Percentiles rank a stretch among this genome's conserved stretches.
Conservation (phyloP, 2,329 filamentous ascomycete genomes). For the Colletotrichum tofieldiae region DNA sequence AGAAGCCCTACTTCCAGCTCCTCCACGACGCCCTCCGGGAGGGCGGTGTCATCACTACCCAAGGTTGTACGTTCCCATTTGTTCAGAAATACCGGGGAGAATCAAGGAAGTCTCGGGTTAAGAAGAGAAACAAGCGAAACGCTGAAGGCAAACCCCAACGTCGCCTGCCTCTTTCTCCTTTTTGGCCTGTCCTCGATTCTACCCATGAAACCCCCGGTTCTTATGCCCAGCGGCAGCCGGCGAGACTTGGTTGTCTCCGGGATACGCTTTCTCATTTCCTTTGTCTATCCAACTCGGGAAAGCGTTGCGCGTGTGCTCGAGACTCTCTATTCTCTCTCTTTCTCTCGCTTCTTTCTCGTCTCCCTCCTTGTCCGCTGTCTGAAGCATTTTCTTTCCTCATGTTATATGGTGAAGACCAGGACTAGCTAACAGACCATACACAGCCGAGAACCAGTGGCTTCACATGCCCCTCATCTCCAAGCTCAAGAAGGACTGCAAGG, state of each 20-base stretch:
- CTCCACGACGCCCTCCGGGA: slow-evolving; percentile 90
- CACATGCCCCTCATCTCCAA: slow-evolving; percentile 94
- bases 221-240: slow-evolving; percentile 34
- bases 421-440: slow-evolving; percentile 43
- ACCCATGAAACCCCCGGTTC: slow-evolving; percentile 21
- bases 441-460: slow-evolving; percentile 99
- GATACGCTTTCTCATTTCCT: slow-evolving; percentile 27
- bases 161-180: slow-evolving; percentile 52
- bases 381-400: neutral
- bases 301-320: neutral
- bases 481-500: slow-evolving; percentile 96
- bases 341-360: neutral
- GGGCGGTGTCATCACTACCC: slow-evolving; percentile 98
- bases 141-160: slow-evolving; percentile 37
- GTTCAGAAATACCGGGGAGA: slow-evolving; percentile 48
- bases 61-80: slow-evolving; percentile 98
- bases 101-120: slow-evolving; percentile 41
- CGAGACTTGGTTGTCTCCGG: slow-evolving; percentile 30
- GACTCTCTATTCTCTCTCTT: neutral
- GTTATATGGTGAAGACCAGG: slow-evolving; percentile 18
- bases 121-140: slow-evolving; percentile 1
- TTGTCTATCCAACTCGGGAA: neutral
- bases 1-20: slow-evolving; percentile 99
- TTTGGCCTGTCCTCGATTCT: slow-evolving; percentile 40
- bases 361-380: neutral